Evolutionary conservation across 805 yeast species (phyloP).

Genomic region (Saturnispora diversa): DNA sequence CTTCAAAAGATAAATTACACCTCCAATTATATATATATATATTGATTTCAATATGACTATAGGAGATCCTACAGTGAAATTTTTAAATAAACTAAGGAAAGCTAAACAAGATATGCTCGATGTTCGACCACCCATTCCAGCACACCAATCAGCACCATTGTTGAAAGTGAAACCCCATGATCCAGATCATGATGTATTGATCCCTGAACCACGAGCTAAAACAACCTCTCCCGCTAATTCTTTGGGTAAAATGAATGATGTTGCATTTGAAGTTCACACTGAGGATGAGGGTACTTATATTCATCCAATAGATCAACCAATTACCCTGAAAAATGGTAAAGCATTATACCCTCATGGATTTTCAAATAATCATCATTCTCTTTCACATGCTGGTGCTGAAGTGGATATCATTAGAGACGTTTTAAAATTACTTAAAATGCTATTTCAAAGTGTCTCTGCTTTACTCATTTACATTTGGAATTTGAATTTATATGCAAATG

Average conservation of each 20-base stretch:
- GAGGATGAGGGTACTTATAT: conserved; percentile 14
- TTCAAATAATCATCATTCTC: not conserved
- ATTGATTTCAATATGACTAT: not conserved
- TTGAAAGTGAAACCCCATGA: conserved; percentile 5
- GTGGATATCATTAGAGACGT: conserved; percentile 14
- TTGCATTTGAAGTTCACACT: conserved; percentile 26
- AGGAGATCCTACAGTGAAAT: not conserved
- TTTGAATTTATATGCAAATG: conserved; percentile 24
- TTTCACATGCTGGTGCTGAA: not conserved
- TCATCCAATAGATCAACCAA: conserved; percentile 29
- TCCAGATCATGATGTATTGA: not conserved
- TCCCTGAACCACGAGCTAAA: not conserved
- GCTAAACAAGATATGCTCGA: too few species aligned
- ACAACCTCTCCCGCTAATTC: not conserved
- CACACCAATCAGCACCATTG: not conserved
- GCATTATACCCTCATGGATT: conserved; percentile 11
- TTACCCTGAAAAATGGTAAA: conserved; percentile 16
- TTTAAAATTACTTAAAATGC: conserved; percentile 9
- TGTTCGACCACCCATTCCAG: not conserved
- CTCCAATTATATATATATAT: too few species aligned
- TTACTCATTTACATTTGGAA: conserved; percentile 20
- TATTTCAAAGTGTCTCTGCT: conserved; percentile 10
- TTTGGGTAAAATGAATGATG: conserved; percentile 16
- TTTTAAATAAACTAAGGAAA: conserved; percentile 2
- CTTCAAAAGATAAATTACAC: too few species aligned